phyloP scores from a whole-genome alignment of 495 filamentous ascomycete species.

The Penicillium riverlandense region DNA sequence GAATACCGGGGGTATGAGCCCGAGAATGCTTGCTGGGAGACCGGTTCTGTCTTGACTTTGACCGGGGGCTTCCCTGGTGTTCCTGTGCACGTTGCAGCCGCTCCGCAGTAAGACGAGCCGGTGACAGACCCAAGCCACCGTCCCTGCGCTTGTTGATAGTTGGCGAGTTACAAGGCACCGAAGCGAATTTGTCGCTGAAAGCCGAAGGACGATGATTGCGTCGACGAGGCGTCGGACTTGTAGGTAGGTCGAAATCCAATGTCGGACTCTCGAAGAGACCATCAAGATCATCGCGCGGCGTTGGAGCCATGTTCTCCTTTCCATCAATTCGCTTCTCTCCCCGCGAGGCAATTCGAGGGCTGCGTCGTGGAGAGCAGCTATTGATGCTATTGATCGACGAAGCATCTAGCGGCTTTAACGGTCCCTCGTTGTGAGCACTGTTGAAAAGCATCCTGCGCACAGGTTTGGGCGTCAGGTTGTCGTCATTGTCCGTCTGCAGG shows the following conservation, averaged over 20 bases:
- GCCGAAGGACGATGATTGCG: slow-evolving; percentile 33
- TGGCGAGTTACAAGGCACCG: slow-evolving; percentile 29
- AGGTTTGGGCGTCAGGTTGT: slow-evolving; percentile 49
- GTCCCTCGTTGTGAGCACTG: slow-evolving; percentile 46
- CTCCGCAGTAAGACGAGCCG: slow-evolving; percentile 29
- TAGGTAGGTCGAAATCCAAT: slow-evolving; percentile 42
- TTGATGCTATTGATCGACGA: slow-evolving; percentile 53
- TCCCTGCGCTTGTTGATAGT: slow-evolving; percentile 21
- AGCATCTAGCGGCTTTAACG: slow-evolving; percentile 51
- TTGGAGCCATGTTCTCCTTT: slow-evolving; percentile 44
- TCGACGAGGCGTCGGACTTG: slow-evolving; percentile 55
- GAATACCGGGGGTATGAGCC: slow-evolving; percentile 1
- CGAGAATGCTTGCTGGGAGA: slow-evolving; percentile 16
- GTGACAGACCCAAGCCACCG: slow-evolving; percentile 11
- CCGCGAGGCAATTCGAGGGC: slow-evolving; percentile 28
- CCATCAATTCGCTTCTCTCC: slow-evolving; percentile 27
- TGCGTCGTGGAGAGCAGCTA: slow-evolving; percentile 40
- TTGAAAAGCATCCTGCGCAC: slow-evolving; percentile 78
- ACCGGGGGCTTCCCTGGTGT: slow-evolving; percentile 15
- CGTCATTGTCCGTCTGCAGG: slow-evolving; percentile 41
- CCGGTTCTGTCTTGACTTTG: slow-evolving; percentile 14
- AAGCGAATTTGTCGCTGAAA: slow-evolving; percentile 43
- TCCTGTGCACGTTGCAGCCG: slow-evolving; percentile 31
- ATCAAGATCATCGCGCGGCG: slow-evolving; percentile 42
- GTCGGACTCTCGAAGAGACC: slow-evolving; percentile 51